Evolutionary conservation across 805 yeast genomes (phyloP), one percentile per base, ranked within the genome.

Genomic region (Yarrowia deformans): DNA sequence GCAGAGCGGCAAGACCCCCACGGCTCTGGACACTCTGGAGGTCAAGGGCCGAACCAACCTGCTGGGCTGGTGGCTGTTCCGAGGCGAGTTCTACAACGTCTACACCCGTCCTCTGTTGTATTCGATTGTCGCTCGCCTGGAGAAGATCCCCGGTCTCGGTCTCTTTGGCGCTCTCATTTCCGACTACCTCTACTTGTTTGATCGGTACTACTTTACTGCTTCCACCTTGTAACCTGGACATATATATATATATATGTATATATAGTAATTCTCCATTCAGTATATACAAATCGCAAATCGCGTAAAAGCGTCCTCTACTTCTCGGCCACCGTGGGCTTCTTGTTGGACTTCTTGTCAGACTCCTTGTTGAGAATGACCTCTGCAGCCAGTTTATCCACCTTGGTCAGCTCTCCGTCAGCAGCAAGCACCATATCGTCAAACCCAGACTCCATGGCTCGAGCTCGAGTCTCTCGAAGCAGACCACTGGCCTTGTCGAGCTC

Each of bases 381-480:
- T 13, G 2, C 4, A 3, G 29, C 46, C 23, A 61, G 45, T 43
- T 76, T 72, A 5, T 77, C 77, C 55, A 90, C 76, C 77, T 88
- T 88, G 12, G 77, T 80, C 73, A 90, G 80, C 74, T 92, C 97
- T 43, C 81, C 80, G 72, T 90, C 93, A 40, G 90, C 87, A 71
- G 87, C 90, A 0, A 77, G 81, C 3, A 89, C 80, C 66, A 93
- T 80, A 46, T 88, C 90, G 19, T 81, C 81, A 74, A 89, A 86
- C 13, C 88, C 89, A 69, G 89, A 82, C 16, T 88, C 88, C 72
- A 84, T 83, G 0, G 96, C 93, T 70, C 92, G 81, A 34, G 87
- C 82, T 42, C 91, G 83, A 0, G 97, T 87, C 75, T 90, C 93
- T 8, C 88, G 80, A 58, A 93, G 80, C 35, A 85, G 79, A 50